Percentiles rank a stretch among this genome's conserved stretches.
These are phyloP conservation scores for Pseudogymnoascus sp. DNA, from an alignment of 2,329 filamentous ascomycete genomes.

Conservation along the genomic window DNA sequence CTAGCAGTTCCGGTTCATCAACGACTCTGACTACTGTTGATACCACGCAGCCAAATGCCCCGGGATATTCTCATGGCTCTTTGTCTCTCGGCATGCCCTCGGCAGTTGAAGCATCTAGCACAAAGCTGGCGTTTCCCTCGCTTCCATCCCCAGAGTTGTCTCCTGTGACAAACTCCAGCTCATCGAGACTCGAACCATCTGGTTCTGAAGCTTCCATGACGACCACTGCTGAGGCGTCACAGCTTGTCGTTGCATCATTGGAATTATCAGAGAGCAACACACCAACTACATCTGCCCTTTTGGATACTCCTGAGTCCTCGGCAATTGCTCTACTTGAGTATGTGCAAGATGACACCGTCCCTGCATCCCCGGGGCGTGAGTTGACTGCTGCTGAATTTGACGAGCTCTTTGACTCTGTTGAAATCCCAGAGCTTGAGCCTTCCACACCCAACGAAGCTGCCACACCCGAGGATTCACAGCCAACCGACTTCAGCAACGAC, in stretches of 20 bases:
- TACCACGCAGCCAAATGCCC: not conserved
- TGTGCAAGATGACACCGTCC: not conserved
- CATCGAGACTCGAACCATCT: not conserved
- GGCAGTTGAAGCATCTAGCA: not conserved
- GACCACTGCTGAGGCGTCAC: not conserved
- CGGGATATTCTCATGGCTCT: not conserved
- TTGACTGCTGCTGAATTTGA: not conserved
- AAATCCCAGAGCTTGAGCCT: not conserved
- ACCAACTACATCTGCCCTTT: not conserved
- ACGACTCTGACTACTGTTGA: not conserved
- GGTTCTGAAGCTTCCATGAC: not conserved
- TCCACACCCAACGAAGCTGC: not conserved
- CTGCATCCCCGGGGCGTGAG: not conserved
- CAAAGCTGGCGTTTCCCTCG: not conserved
- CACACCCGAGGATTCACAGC: not conserved
- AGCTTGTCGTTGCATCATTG: not conserved
- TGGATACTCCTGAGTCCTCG: not conserved
- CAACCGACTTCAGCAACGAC: not conserved
- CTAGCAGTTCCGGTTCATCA: not conserved
- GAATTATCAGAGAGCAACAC: not conserved
- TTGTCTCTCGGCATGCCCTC: not conserved
- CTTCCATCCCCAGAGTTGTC: not conserved
- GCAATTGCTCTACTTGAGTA: not conserved
- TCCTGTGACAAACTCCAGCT: not conserved
- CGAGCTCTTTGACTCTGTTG: not conserved